Conservation (phyloP, 345 rosid species). For the Moricandia arvensis region DNA sequence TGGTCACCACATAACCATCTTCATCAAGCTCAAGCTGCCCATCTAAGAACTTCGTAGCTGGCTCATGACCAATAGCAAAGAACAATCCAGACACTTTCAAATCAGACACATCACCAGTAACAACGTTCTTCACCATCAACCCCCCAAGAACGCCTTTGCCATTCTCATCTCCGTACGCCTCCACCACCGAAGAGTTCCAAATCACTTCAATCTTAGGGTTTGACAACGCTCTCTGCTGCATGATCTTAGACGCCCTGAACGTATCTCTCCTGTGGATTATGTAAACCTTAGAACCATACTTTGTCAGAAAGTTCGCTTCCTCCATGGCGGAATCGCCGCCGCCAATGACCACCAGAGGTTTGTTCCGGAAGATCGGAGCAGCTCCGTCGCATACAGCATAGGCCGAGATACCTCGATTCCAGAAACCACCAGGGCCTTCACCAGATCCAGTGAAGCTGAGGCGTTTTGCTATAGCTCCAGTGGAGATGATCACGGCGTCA, state of each 20-base stretch:
- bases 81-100: constrained; percentile 78
- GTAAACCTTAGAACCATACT: constrained; percentile 83
- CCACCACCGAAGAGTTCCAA: constrained; percentile 72
- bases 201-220: constrained; percentile 86
- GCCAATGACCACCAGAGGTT: constrained; percentile 82
- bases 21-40: constrained; percentile 78
- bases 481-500: constrained; percentile 72
- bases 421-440: constrained; percentile 40
- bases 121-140: constrained; percentile 72
- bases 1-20: constrained; percentile 78
- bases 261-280: constrained; percentile 80
- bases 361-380: constrained; percentile 76
- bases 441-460: constrained; percentile 68
- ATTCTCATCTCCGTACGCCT: constrained; percentile 61
- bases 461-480: constrained; percentile 85
- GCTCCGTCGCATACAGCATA: constrained; percentile 99
- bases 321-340: constrained; percentile 99
- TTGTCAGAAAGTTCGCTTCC: constrained; percentile 82
- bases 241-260: constrained; percentile 94
- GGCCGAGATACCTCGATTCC: constrained; percentile 94
- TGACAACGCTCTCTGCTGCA: constrained; percentile 63
- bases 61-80: constrained; percentile 97
- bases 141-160: constrained; percentile 57
- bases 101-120: constrained; percentile 63
- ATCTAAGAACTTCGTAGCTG: constrained; percentile 86